phyloP scores from a whole-genome alignment of 192 early-diverging fungal genomes.

The Rhizoclosmatium globosum region DNA sequence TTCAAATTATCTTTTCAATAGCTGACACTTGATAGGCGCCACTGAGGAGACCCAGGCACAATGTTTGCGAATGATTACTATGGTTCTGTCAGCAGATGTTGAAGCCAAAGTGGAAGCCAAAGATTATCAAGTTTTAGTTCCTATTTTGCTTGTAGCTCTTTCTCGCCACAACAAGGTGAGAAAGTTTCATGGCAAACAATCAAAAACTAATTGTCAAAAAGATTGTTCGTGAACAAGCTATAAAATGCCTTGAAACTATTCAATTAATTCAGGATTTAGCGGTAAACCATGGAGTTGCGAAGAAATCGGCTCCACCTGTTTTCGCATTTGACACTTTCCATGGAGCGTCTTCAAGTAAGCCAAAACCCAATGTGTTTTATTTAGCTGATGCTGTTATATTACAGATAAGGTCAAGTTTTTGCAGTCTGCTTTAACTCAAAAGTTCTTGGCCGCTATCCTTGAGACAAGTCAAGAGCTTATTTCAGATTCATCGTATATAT shows the following conservation, averaged over 20 bases:
- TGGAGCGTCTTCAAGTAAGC: constrained; percentile 47
- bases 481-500: constrained; percentile 52
- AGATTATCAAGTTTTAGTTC: constrained; percentile 65
- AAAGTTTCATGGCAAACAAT: not conserved
- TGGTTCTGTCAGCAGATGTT: constrained; percentile 6
- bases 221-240: constrained; percentile 69
- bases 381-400: not conserved
- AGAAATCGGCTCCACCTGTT: constrained; percentile 46
- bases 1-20: not conserved
- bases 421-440: constrained; percentile 48
- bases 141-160: constrained; percentile 75
- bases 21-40: not conserved
- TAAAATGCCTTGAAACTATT: constrained; percentile 67
- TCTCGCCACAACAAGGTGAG: constrained; percentile 51
- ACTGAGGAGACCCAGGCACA: constrained; percentile 7
- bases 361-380: too few relatives aligned
- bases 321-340: constrained; percentile 71
- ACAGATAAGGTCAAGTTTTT: constrained; percentile 64
- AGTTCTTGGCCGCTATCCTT: constrained; percentile 60
- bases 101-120: not conserved
- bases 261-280: constrained; percentile 41
- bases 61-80: constrained; percentile 28
- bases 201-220: not conserved
- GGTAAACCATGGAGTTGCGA: not conserved
- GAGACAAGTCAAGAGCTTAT: constrained; percentile 55